Evolutionary conservation across 2,329 filamentous ascomycete genomes (phyloP), one percentile per base, ranked within the genome.

Genomic region (Trichoderma citrinoviride): DNA sequence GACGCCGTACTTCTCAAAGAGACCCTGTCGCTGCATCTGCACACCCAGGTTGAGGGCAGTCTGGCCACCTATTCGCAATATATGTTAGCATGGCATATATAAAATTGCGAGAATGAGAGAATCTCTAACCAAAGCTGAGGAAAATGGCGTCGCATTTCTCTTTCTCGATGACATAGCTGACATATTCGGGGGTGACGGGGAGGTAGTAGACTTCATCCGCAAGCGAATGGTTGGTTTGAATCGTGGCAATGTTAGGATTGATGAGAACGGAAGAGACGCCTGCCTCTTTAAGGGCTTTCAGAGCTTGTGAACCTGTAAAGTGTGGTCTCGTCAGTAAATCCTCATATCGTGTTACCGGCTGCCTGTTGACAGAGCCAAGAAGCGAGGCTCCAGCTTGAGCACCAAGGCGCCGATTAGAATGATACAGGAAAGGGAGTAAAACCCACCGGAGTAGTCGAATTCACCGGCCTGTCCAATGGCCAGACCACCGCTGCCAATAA

Each of bases 141-240:
- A 98, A 95, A 77, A 99, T 96, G 73, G 94, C 95, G 82, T 99
- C 95, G 47, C 95, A 95, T 76, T 89, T 87, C 81, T 98, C 95
- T 74, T 91, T 90, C 83, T 98, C 93, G 77, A 99, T 98, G 68
- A 99, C 94, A 79, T 98, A 94, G 74, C 90, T 90, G 75, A 97
- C 93, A 80, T 98, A 99, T 85, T 98, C 94, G 69, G 94, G 91
- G 19, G 95, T 99, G 73, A 99, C 93, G 64, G 95, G 95, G 43
- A 98, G 89, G 80, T 97, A 98, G 85, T 98, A 98, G 74, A 98
- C 91, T 81, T 98, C 93, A 76, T 98, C 94, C 74, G 93, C 93
- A 76, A 98, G 90, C 74, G 90, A 89, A 84, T 98, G 94, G 78
- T 96, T 93, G 72, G 94, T 98, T 81, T 98, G 94, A 75, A 98